These are phyloP conservation scores for Solanum boliviense DNA, from an alignment of 257 asterid species.

Conservation along the genomic window DNA sequence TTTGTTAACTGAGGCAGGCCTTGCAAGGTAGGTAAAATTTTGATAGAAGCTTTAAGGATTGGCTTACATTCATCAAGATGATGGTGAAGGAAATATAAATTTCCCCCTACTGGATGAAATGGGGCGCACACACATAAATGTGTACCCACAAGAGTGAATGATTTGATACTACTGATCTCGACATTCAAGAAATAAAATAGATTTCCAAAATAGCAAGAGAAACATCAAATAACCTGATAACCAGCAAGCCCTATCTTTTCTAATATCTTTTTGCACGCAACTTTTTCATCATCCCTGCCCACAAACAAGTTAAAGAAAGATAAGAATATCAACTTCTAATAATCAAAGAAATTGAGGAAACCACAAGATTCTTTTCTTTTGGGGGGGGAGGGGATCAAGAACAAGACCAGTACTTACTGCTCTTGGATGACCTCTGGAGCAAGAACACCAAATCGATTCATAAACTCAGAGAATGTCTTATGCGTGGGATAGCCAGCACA, in stretches of 20 bases:
- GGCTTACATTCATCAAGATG: background rate
- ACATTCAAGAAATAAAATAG: background rate
- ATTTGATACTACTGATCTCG: background rate
- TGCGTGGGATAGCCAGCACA: conserved; percentile 99
- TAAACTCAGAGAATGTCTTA: conserved; percentile 82
- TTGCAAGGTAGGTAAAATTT: background rate
- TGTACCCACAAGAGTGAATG: background rate
- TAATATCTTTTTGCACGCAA: conserved; percentile 72
- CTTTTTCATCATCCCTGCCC: conserved; percentile 51
- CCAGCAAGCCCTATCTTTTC: conserved; percentile 73
- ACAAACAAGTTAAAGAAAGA: conserved; percentile 3
- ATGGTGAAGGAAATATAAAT: background rate
- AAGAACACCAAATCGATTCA: conserved; percentile 80
- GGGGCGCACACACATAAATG: background rate
- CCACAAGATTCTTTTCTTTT: background rate
- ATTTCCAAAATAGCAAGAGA: background rate
- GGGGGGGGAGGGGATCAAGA: background rate
- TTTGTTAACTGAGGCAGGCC: background rate
- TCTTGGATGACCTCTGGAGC: conserved; percentile 31
- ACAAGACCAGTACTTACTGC: background rate
- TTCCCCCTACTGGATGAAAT: background rate
- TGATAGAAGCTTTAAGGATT: background rate
- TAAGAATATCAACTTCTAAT: background rate
- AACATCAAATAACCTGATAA: conserved; percentile 64
- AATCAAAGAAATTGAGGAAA: background rate